Evolutionary conservation across 331 rosid species (phyloP).

Genomic region (Stylosanthes scabra): DNA sequence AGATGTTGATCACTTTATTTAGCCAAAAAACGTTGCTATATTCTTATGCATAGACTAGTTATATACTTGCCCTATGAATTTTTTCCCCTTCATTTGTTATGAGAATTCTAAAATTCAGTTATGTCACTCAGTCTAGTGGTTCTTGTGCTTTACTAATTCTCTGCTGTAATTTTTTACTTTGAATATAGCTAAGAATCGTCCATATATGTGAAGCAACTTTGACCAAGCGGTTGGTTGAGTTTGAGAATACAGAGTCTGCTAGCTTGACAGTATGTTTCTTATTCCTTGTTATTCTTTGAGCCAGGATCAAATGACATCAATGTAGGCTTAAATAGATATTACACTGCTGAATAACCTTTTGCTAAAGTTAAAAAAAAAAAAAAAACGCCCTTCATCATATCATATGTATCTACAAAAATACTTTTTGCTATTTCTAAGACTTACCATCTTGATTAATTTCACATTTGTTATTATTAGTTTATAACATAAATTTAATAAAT

Average conservation of each 20-base stretch:
- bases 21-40: background rate
- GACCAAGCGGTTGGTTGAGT: constrained; percentile 86
- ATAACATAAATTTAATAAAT: too few relatives aligned
- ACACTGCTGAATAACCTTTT: too few relatives aligned
- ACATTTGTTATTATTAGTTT: too few relatives aligned
- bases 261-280: constrained; percentile 82
- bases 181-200: constrained; percentile 70
- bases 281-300: constrained; percentile 14
- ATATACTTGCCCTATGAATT: background rate
- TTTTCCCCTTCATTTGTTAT: background rate
- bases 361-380: too few relatives aligned
- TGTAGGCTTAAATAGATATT: too few relatives aligned
- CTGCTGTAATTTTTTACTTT: background rate
- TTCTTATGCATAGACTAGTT: constrained; percentile 2
- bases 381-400: too few relatives aligned
- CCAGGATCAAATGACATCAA: background rate
- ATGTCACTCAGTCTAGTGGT: background rate
- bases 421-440: too few relatives aligned
- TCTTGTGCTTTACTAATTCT: constrained; percentile 9
- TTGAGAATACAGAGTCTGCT: constrained; percentile 90
- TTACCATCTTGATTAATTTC: too few relatives aligned
- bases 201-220: constrained; percentile 94
- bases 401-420: too few relatives aligned
- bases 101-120: constrained; percentile 5
- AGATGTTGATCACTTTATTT: background rate